Evolutionary conservation across 2,329 filamentous ascomycete species (phyloP), one percentile per base, ranked within the genome.

Genomic region (Chrysosphaeria jannelii): DNA sequence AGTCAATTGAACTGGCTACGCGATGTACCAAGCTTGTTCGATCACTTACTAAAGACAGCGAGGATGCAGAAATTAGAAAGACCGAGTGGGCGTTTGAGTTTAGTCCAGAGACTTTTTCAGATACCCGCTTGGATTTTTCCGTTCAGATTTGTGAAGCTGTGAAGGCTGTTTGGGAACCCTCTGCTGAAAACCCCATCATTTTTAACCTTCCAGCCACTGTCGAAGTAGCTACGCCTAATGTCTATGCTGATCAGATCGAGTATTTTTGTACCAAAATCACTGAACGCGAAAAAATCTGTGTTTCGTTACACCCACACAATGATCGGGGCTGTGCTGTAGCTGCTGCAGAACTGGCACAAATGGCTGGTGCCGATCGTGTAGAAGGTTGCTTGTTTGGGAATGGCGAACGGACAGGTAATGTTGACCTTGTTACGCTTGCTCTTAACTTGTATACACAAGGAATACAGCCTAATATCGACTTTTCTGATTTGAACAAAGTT

Each of bases 171-270:
- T 97, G 85, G 85, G 78, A 56, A 30, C 81, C 85, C 1, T 63
- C 60, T 1, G 62, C 52, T 19, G 62, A 75, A 42, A 67, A 64
- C 35, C 74, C 69, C 22, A 75, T 97, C 43, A 89, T 97, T 40
- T 85, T 97, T 56, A 93, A 93, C 49, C 56, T 97, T 24, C 81
- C 85, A 1, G 81, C 85, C 2, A 97, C 85, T 0, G 81, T 93
- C 17, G 85, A 97, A 48, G 67, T 91, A 65, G 50, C 75, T 1
- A 91, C 85, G 1, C 79, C 79, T 16, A 97, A 97, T 41, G 60
- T 91, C 22, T 97, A 85, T 41, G 85, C 85, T 23, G 85, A 97
- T 39, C 71, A 88, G 48, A 74, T 97, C 30, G 85, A 97, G 43
- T 89, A 75, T 48, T 97, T 97, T 46, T 89, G 76, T 50, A 61